phyloP scores from a whole-genome alignment of 208 protist species.

The Trypanosoma boissoni region DNA sequence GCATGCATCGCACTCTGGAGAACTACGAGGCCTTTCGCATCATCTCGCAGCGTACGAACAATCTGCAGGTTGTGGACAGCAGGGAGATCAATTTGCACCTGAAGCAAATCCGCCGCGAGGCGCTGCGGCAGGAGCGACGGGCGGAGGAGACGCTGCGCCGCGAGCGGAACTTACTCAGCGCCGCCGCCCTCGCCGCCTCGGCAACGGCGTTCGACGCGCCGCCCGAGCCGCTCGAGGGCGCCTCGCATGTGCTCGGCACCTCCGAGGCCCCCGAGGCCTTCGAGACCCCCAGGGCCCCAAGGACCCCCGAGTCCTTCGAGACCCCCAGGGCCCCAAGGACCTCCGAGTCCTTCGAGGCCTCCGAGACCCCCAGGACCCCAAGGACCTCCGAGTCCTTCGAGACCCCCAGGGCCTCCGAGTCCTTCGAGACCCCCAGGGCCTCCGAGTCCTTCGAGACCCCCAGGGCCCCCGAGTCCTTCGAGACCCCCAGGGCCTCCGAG shows the following conservation, averaged over 20 bases:
- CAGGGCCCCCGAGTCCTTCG: too few relatives aligned
- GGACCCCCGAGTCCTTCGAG: too few relatives aligned
- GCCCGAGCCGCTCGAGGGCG: slow-evolving; percentile 13
- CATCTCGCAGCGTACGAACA: slow-evolving; percentile 86
- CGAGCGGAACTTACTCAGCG: slow-evolving; percentile 64
- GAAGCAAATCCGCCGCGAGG: slow-evolving; percentile 55
- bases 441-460: too few relatives aligned
- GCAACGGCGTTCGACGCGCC: slow-evolving; percentile 48
- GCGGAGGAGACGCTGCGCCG: slow-evolving; percentile 53
- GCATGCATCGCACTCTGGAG: slow-evolving; percentile 75
- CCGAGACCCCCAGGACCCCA: too few relatives aligned
- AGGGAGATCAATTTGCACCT: slow-evolving; percentile 87
- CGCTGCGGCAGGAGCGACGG: slow-evolving; percentile 42
- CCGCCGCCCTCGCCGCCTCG: slow-evolving; percentile 60
- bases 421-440: too few relatives aligned
- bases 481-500: too few relatives aligned
- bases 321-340: too few relatives aligned
- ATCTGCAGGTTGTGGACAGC: slow-evolving; percentile 88
- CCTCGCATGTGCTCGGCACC: slow-evolving; percentile 43
- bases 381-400: too few relatives aligned
- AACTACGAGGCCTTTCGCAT: slow-evolving; percentile 87
- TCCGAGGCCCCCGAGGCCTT: too few relatives aligned
- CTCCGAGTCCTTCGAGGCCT: too few relatives aligned
- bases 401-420: too few relatives aligned
- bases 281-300: too few relatives aligned